Conservation (phyloP, 495 filamentous ascomycete genomes). For the Penicillium atrosanguineum region DNA sequence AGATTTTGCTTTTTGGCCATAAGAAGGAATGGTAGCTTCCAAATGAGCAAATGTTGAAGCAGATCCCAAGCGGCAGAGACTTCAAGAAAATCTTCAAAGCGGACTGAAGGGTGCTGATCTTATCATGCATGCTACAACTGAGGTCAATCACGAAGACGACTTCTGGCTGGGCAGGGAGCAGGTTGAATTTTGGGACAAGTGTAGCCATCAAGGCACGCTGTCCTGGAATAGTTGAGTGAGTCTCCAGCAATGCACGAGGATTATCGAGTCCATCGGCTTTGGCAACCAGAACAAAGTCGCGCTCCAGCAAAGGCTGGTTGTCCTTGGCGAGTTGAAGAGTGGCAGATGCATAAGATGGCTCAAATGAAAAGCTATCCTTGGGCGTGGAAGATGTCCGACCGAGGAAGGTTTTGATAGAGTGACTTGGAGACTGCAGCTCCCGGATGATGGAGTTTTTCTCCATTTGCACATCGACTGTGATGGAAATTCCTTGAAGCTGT, state of each 20-base stretch:
- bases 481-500: conserved; percentile 43
- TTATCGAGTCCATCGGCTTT: conserved; percentile 52
- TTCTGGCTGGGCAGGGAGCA: conserved; percentile 54
- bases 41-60: conserved; percentile 77
- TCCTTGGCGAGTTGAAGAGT: conserved; percentile 35
- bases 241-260: conserved; percentile 62
- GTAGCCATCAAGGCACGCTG: conserved; percentile 67
- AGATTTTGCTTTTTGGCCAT: conserved; percentile 56
- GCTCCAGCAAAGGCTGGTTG: conserved; percentile 13
- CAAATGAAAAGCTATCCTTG: conserved; percentile 35
- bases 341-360: conserved; percentile 57
- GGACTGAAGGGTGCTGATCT: conserved; percentile 52
- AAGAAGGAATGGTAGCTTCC: conserved; percentile 53
- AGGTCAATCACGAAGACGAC: conserved; percentile 71
- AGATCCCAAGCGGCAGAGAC: conserved; percentile 61
- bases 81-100: conserved; percentile 69
- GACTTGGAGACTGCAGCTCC: conserved; percentile 61
- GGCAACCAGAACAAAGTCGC: conserved; percentile 55
- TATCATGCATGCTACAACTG: conserved; percentile 61
- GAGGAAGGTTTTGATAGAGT: conserved; percentile 61
- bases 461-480: conserved; percentile 61
- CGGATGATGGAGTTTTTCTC: conserved; percentile 53
- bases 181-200: conserved; percentile 62
- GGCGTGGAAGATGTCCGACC: conserved; percentile 50
- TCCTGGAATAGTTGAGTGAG: conserved; percentile 54